Evolutionary conservation across 2,329 filamentous ascomycete genomes (phyloP), one percentile per base, ranked within the genome.

Genomic region (Xylaria arbuscula): DNA sequence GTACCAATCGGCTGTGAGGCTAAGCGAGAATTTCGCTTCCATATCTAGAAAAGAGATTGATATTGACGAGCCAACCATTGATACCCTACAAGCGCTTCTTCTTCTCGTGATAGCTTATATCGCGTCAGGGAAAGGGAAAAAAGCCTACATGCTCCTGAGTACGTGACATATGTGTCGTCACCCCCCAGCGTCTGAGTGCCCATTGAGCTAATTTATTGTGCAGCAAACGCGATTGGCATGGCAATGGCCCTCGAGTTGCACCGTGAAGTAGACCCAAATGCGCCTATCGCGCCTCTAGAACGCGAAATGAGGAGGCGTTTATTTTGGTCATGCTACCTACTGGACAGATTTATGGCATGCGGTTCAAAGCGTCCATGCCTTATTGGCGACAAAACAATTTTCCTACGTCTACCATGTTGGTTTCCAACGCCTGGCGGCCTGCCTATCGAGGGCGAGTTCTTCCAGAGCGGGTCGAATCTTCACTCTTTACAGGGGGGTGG

Each of bases 301-400:
- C 87, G 91, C 64, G 93, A 97, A 81, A 89, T 90, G 76, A 87
- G 92, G 54, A 85, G 93, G 63, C 87, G 92, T n/a, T 82, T 97
- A 1, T 97, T 97, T 79, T 97, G 93, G 93, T 90, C 92, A 1
- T 95, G 92, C 77, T 97, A 96, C 74, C 83, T 97, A 32, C 90
- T 97, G 79, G 93, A 97, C 76, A 88, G 92, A n/a, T 96, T 95
- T 74, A 86, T 90, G 72, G 88, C 92, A 1, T 93, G 92, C 72
- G 93, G 93, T 17, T 95, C 93, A 3, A 93, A 92, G 75, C 86
- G 93, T 10, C 92, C 93, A 0, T 93, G 92, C n/a, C 82, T 97
- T 8, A 90, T 96, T 28, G 87, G 88, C 32, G 93, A 97, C 78
- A 89, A 92, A 76, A 90, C 89, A 1, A 91, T 97, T 68, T 82